These are phyloP conservation scores for Calycina herbarum DNA, from an alignment of 2,329 filamentous ascomycete genomes.

Conservation along the genomic window DNA sequence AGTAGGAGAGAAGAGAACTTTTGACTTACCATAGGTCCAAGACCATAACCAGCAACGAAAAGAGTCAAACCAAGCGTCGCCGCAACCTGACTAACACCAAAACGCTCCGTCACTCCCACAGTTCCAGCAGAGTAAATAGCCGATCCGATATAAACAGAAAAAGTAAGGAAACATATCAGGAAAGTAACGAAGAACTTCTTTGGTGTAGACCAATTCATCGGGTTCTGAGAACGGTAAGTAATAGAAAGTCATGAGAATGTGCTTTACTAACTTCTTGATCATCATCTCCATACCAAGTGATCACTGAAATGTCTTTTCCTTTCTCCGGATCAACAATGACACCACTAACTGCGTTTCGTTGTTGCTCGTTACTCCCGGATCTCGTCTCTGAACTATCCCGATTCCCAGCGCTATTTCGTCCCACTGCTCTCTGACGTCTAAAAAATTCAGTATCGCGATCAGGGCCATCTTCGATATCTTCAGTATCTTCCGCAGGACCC, in stretches of 20 bases:
- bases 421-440: not conserved
- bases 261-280: conserved; percentile 43
- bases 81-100: conserved; percentile 50
- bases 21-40: conserved; percentile 52
- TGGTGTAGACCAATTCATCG: conserved; percentile 49
- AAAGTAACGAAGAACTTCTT: conserved; percentile 45
- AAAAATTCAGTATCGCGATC: conserved; percentile 15
- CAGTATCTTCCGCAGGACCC: conserved; percentile 37
- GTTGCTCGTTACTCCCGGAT: conserved; percentile 16
- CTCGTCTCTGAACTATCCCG: conserved; percentile 23
- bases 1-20: not conserved
- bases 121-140: conserved; percentile 47
- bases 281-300: conserved; percentile 51
- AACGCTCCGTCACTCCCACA: conserved; percentile 45
- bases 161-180: conserved; percentile 54
- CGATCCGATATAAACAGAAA: conserved; percentile 53
- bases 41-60: conserved; percentile 62
- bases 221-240: conserved; percentile 40
- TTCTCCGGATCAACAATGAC: conserved; percentile 51
- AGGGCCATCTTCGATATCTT: not conserved
- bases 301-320: conserved; percentile 48
- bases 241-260: not conserved
- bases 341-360: conserved; percentile 42
- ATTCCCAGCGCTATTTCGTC: not conserved
- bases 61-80: conserved; percentile 58